phyloP scores from a whole-genome alignment of 495 filamentous ascomycete genomes.

The Ramalina peruviana region DNA sequence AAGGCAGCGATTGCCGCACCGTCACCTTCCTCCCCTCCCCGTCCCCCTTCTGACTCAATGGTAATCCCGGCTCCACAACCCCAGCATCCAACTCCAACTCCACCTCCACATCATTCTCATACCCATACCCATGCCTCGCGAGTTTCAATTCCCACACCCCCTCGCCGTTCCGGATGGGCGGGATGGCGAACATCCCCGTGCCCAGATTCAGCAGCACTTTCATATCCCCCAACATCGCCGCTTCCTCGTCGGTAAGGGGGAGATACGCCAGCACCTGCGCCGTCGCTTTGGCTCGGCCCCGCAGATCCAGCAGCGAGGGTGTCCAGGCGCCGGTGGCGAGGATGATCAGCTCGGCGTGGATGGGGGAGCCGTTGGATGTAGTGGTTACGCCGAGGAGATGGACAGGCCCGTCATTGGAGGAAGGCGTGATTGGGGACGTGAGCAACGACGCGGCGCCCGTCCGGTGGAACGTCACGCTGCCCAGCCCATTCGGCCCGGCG shows the following conservation, averaged over 20 bases:
- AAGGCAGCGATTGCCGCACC: background rate
- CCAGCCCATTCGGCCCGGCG: conserved; percentile 24
- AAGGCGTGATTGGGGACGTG: conserved; percentile 6
- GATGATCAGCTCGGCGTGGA: conserved; percentile 60
- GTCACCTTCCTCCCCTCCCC: background rate
- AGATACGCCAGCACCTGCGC: conserved; percentile 75
- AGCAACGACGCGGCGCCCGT: conserved; percentile 48
- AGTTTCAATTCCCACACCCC: conserved; percentile 57
- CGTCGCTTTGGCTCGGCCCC: conserved; percentile 59
- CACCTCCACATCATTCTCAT: conserved; percentile 49
- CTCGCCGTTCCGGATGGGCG: conserved; percentile 34
- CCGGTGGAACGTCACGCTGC: conserved; percentile 47
- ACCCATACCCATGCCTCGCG: conserved; percentile 71
- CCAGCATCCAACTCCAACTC: conserved; percentile 28
- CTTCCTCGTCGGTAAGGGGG: conserved; percentile 51
- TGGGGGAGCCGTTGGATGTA: background rate
- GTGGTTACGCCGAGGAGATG: background rate
- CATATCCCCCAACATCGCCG: conserved; percentile 43
- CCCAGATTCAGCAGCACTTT: conserved; percentile 70
- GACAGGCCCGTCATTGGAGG: background rate
- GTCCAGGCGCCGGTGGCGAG: conserved; percentile 85
- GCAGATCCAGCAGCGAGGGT: conserved; percentile 56
- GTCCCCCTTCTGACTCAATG: background rate
- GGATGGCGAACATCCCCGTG: conserved; percentile 72
- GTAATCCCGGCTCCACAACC: background rate